Evolutionary conservation across 2,329 filamentous ascomycete species (phyloP).

Genomic region (Emergomyces orientalis): DNA sequence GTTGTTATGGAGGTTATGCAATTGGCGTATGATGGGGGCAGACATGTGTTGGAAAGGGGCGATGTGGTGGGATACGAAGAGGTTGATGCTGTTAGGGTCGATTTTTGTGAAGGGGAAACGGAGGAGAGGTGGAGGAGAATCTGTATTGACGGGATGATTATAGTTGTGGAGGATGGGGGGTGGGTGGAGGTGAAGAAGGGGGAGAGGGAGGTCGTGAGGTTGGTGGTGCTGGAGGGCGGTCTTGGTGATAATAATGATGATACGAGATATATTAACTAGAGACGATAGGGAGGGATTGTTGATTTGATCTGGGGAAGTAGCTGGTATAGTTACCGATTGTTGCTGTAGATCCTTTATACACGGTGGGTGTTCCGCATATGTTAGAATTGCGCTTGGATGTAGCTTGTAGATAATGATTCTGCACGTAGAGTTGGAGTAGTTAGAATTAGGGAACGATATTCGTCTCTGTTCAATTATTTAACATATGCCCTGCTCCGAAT

Average conservation of each 20-base stretch:
- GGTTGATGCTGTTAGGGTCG: slow-evolving; percentile 57
- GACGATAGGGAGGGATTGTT: not conserved
- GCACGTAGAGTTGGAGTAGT: not conserved
- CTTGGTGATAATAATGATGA: not conserved
- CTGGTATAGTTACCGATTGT: not conserved
- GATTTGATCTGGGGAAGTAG: not conserved
- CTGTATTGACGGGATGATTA: slow-evolving; percentile 86
- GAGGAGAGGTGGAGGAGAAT: slow-evolving; percentile 63
- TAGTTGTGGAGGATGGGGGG: slow-evolving; percentile 60
- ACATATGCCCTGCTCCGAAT: not conserved
- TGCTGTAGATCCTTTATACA: not conserved
- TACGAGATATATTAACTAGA: not conserved
- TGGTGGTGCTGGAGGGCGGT: slow-evolving; percentile 3
- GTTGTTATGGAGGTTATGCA: slow-evolving; percentile 70
- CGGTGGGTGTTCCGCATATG: not conserved
- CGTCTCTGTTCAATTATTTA: not conserved
- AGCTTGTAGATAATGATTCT: not conserved
- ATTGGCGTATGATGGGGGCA: slow-evolving; percentile 48
- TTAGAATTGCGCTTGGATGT: not conserved
- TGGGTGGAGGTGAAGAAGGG: slow-evolving; percentile 53
- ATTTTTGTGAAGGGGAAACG: slow-evolving; percentile 49
- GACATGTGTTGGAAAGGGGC: slow-evolving; percentile 50
- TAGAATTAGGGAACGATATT: not conserved
- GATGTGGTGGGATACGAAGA: slow-evolving; percentile 59
- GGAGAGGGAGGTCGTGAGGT: slow-evolving; percentile 9